Conservation (phyloP, 2,329 filamentous ascomycete genomes). For the Fusarium protoensiforme region DNA sequence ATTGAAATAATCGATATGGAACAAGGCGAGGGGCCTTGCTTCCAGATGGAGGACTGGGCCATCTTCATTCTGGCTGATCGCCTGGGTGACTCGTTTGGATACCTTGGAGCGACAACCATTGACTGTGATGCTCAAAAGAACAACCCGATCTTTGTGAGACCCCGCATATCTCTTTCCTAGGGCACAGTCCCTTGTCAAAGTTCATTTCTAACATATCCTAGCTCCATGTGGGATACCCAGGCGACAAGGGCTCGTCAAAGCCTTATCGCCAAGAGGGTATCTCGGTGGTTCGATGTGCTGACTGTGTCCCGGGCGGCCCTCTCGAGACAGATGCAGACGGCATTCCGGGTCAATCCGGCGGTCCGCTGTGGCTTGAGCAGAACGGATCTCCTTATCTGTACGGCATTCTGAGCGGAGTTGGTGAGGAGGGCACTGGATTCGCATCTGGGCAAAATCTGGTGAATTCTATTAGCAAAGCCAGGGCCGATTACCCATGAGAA, state of each 20-base stretch:
- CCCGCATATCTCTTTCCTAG: not conserved
- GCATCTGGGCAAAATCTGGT: not conserved
- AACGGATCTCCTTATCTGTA: slow-evolving; percentile 3
- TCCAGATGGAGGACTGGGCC: slow-evolving; percentile 9
- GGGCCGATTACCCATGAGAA: slow-evolving; percentile 1
- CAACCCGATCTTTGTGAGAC: slow-evolving; percentile 1
- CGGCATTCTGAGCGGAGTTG: not conserved
- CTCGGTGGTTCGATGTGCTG: not conserved
- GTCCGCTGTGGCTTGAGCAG: slow-evolving; percentile 4
- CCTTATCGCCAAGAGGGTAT: slow-evolving; percentile 6
- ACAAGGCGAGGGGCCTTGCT: not conserved
- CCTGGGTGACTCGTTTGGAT: slow-evolving; percentile 5
- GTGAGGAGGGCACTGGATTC: not conserved
- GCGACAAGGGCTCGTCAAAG: not conserved
- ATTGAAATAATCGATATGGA: not conserved
- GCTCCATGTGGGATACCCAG: slow-evolving; percentile 11
- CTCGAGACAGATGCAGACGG: slow-evolving; percentile 6
- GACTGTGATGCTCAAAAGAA: not conserved
- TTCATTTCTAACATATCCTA: not conserved
- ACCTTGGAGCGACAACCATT: not conserved
- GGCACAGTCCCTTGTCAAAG: too few species aligned
- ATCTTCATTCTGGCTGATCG: slow-evolving; percentile 11
- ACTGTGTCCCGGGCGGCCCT: not conserved
- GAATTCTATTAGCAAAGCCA: not conserved
- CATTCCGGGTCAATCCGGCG: slow-evolving; percentile 4